Evolutionary conservation across 495 filamentous ascomycete species (phyloP), one percentile per base, ranked within the genome.

Genomic region (Niebla homalea): DNA sequence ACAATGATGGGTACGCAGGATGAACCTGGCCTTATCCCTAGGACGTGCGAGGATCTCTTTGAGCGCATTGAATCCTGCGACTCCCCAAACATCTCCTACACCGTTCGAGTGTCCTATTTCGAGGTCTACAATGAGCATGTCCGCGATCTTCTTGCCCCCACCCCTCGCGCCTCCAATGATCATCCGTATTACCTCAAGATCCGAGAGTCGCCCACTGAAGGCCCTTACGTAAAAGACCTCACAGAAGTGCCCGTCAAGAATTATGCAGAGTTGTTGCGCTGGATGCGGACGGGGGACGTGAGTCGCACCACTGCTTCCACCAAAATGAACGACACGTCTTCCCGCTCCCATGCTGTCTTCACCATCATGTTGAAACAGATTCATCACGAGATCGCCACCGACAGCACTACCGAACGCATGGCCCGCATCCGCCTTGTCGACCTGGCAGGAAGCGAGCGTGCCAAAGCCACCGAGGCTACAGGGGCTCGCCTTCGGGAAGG

Each of bases 111-210:
- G 29, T 94, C 88, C 4, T 99, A 99, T 68, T 97, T 97, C 56
- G 92, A 99, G 66, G 89, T 99, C 54, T 97, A 99, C 74, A 99
- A 99, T 65, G 92, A 99, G 66, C 92, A 99, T 67, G 93, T 97
- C 29, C 84, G 92, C 46, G 92, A 99, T 64, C 75, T 99, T 2
- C 76, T 99, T 40, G 85, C 88, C 2, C 85, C 89, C 37, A 69
- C 76, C n/a, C 64, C 74, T 19, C 68, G 70, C 26, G 49, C 56
- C 16, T 50, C 58, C 20, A 65, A 70, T 20, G 80, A 84, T 52
- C 73, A 84, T 3, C 85, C 90, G 2, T 81, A 93, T 62, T 96
- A 97, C 62, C 85, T 99, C 49, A 96, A 95, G 62, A 94, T 99
- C 63, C 83, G 93, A 46, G 92, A 99, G 67, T 94, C 87, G 14